Conservation (phyloP, 495 filamentous ascomycete species). For the Penicillium maclennaniae region DNA sequence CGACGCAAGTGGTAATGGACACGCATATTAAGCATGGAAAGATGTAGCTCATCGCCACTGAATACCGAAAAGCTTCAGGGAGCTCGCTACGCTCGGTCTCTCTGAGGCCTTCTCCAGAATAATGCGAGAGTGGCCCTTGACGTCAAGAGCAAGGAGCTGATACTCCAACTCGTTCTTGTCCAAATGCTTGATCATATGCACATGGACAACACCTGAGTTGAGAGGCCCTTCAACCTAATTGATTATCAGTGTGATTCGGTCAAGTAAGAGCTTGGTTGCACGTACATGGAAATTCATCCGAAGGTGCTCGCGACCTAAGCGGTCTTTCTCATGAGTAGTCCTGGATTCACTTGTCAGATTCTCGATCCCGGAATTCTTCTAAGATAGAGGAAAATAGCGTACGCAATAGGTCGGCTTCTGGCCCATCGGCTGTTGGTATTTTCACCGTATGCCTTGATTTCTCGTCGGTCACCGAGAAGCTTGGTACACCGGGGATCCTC, state of each 20-base stretch:
- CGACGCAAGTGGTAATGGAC: not conserved
- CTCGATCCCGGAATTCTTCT: not conserved
- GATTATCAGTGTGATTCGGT: conserved; percentile 4
- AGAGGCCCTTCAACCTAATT: conserved; percentile 75
- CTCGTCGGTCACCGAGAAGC: conserved; percentile 69
- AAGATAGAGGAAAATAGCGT: conserved; percentile 31
- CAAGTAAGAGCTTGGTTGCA: not conserved
- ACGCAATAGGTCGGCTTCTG: conserved; percentile 80
- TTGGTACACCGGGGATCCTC: conserved; percentile 63
- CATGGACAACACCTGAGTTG: conserved; percentile 65
- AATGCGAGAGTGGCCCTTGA: conserved; percentile 54
- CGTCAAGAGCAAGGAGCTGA: conserved; percentile 74
- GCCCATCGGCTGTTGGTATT: conserved; percentile 79
- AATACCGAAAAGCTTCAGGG: conserved; percentile 49
- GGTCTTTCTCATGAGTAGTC: conserved; percentile 63
- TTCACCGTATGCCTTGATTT: conserved; percentile 83
- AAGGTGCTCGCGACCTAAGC: conserved; percentile 73
- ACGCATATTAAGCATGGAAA: not conserved
- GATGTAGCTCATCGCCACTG: conserved; percentile 43
- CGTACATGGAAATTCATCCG: conserved; percentile 82
- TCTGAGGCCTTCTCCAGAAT: conserved; percentile 46
- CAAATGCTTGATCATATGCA: conserved; percentile 70
- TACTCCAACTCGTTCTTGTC: conserved; percentile 71
- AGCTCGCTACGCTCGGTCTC: conserved; percentile 34
- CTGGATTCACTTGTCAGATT: conserved; percentile 30